Evolutionary conservation across 345 rosid species (phyloP).

Genomic region (Pistacia atlantica): DNA sequence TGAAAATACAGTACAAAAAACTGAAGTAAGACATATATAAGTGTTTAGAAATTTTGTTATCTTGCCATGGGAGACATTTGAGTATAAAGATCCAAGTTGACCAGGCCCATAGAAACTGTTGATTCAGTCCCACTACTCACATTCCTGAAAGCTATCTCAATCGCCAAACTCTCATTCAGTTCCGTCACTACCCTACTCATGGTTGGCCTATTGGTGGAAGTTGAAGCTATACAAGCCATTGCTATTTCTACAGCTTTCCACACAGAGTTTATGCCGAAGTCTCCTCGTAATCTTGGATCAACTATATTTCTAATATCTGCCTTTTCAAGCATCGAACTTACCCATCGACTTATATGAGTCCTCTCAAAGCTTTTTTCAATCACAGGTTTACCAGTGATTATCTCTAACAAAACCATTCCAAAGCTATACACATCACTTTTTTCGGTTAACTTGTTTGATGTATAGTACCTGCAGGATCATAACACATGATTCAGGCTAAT

Average conservation of each 20-base stretch:
- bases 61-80: too few species aligned
- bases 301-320: constrained; percentile 43
- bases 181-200: constrained; percentile 38
- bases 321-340: constrained; percentile 29
- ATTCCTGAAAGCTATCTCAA: not conserved
- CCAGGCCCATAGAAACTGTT: not conserved
- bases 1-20: too few species aligned
- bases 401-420: constrained; percentile 46
- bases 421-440: constrained; percentile 20
- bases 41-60: too few species aligned
- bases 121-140: not conserved
- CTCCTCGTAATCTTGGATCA: constrained; percentile 42
- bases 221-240: constrained; percentile 39
- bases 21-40: too few species aligned
- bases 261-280: constrained; percentile 31
- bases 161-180: constrained; percentile 25
- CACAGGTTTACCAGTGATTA: constrained; percentile 36
- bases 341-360: constrained; percentile 20
- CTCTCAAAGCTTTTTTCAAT: constrained; percentile 10
- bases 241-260: constrained; percentile 53
- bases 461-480: constrained; percentile 22
- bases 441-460: constrained; percentile 32
- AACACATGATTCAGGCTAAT: not conserved
- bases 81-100: too few species aligned
- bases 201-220: constrained; percentile 38